phyloP scores from a whole-genome alignment of 192 early-diverging fungal species.

The Backusella morwellensis region DNA sequence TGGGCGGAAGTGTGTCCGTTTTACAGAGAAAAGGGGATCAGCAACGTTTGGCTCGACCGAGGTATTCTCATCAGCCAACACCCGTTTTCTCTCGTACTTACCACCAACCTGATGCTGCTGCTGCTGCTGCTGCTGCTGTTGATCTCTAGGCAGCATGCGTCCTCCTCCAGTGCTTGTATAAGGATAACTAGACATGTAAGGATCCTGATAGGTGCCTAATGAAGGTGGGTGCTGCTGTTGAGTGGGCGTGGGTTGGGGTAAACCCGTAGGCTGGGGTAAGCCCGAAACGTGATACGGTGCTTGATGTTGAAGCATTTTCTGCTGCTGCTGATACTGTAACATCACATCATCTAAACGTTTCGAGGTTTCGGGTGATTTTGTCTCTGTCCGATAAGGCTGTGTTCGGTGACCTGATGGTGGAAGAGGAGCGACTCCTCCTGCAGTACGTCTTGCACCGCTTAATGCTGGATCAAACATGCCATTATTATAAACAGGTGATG shows the following conservation, averaged over 20 bases:
- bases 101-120: not conserved
- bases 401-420: slow-evolving; percentile 16
- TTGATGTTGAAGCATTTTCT: slow-evolving; percentile 32
- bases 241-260: slow-evolving; percentile 18
- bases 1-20: slow-evolving; percentile 16
- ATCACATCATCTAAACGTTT: slow-evolving; percentile 37
- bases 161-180: slow-evolving; percentile 15
- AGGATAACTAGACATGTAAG: slow-evolving; percentile 17
- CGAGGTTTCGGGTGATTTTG: slow-evolving; percentile 30
- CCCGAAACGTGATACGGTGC: not conserved
- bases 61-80: slow-evolving; percentile 4
- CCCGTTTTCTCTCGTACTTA: slow-evolving; percentile 11
- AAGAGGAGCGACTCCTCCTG: slow-evolving; percentile 9
- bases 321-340: slow-evolving; percentile 38
- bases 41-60: slow-evolving; percentile 12
- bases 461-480: slow-evolving; percentile 1
- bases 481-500: not conserved
- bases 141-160: slow-evolving; percentile 18
- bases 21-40: slow-evolving; percentile 16
- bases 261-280: not conserved
- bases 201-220: not conserved
- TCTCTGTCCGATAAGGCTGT: slow-evolving; percentile 27
- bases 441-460: not conserved
- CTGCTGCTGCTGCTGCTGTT: slow-evolving; percentile 6
- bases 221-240: not conserved